A percentile compares a stretch with the other conserved stretches of the same genome.
Conservation (phyloP, 2,329 filamentous ascomycete genomes). For the Phyllosticta ampelicida region DNA sequence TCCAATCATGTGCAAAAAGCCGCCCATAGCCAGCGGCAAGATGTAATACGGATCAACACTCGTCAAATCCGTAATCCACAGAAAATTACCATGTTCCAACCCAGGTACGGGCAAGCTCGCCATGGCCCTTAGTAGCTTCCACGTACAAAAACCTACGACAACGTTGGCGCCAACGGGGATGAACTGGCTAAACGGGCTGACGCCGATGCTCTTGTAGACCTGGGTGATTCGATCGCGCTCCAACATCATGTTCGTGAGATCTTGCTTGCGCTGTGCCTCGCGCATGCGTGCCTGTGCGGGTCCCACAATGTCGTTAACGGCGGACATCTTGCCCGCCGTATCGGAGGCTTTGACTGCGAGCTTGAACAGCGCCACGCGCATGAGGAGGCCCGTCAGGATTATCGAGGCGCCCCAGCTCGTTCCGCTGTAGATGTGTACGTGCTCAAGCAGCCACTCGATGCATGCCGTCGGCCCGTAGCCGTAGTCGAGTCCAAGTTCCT, state of each 20-base stretch:
- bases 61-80: constrained; percentile 75
- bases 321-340: constrained; percentile 49
- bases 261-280: constrained; percentile 29
- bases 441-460: constrained; percentile 69
- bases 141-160: constrained; percentile 70
- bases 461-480: constrained; percentile 67
- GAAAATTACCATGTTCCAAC: constrained; percentile 55
- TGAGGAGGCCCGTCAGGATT: constrained; percentile 49
- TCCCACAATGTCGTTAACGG: constrained; percentile 46
- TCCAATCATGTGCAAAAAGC: constrained; percentile 47
- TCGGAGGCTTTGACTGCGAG: constrained; percentile 54
- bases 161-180: constrained; percentile 49
- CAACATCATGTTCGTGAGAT: constrained; percentile 29
- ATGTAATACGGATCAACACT: constrained; percentile 66
- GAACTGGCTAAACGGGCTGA: constrained; percentile 40
- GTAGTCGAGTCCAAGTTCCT: constrained; percentile 74
- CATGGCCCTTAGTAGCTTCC: constrained; percentile 68
- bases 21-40: constrained; percentile 54
- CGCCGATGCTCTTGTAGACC: constrained; percentile 45
- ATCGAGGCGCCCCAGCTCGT: constrained; percentile 79
- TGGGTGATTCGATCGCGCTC: constrained; percentile 38
- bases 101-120: constrained; percentile 67
- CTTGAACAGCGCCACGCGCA: constrained; percentile 57
- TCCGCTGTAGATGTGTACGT: constrained; percentile 64
- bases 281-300: constrained; percentile 49